Percentiles rank a stretch among this genome's conserved stretches.
Conservation (phyloP, 164 flowering plant species). For the Euptelea pleiosperma region DNA sequence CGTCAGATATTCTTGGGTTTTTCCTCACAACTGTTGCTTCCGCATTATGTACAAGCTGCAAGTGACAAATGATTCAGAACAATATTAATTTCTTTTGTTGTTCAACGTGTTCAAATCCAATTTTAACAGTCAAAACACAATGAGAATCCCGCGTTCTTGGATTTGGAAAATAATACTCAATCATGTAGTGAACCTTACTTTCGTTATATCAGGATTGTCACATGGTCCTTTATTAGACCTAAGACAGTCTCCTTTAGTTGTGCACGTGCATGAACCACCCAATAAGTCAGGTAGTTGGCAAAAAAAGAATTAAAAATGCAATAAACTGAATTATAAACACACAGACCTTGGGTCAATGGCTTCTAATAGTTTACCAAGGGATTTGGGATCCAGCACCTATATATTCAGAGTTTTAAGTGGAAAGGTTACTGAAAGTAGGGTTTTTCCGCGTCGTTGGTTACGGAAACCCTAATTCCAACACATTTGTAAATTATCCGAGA, state of each 20-base stretch:
- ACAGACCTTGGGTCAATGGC: conserved; percentile 70
- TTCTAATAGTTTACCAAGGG: conserved; percentile 61
- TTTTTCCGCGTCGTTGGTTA: no score
- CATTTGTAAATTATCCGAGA: no score
- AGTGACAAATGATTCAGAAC: conserved; percentile 9
- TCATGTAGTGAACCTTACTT: conserved; percentile 44
- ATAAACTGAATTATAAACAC: not conserved
- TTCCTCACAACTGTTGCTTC: conserved; percentile 58
- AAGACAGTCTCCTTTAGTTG: conserved; percentile 83
- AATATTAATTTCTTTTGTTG: not conserved
- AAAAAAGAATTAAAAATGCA: not conserved
- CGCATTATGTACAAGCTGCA: conserved; percentile 62
- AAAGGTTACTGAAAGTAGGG: no score
- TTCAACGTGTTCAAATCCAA: not conserved
- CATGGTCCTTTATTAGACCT: conserved; percentile 89
- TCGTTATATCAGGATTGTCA: conserved; percentile 84
- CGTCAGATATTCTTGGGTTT: conserved; percentile 39
- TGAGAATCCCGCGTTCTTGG: not conserved
- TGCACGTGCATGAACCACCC: conserved; percentile 87
- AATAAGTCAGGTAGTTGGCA: conserved; percentile 87
- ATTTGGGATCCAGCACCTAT: conserved; percentile 81
- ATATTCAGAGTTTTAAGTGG: conserved; percentile 1
- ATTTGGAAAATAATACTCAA: no score
- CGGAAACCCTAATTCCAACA: no score
- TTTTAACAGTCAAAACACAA: no score